Conservation (phyloP, 192 early-diverging fungal species). For the Lobosporangium transversale region DNA sequence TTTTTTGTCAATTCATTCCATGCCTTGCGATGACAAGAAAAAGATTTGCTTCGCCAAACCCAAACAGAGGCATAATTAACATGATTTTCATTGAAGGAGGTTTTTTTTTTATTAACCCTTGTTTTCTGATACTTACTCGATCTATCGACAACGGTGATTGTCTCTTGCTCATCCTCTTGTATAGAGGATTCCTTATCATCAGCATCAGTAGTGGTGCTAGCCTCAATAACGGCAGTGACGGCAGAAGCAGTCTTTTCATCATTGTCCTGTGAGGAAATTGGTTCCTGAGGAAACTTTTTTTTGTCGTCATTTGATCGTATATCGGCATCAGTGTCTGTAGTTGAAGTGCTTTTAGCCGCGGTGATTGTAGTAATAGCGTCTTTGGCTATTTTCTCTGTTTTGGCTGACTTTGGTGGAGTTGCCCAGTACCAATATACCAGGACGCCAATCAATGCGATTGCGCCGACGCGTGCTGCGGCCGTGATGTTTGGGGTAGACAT, state of each 20-base stretch:
- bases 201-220: background rate
- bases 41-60: background rate
- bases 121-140: background rate
- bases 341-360: background rate
- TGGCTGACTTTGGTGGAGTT: background rate
- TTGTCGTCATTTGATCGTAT: background rate
- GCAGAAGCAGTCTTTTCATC: background rate
- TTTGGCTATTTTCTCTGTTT: background rate
- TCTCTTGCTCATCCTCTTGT: too few relatives aligned
- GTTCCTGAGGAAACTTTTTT: background rate
- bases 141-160: background rate
- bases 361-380: background rate
- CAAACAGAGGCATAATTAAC: background rate
- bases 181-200: background rate
- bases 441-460: conserved; percentile 13
- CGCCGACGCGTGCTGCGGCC: background rate
- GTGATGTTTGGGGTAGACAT: background rate
- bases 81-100: too few relatives aligned
- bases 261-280: background rate
- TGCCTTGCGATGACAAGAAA: background rate
- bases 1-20: background rate
- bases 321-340: too few relatives aligned
- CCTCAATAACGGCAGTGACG: background rate
- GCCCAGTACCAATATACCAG: conserved; percentile 11
- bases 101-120: too few relatives aligned